phyloP scores from a whole-genome alignment of 2,329 filamentous ascomycete species.

The Didymosphaeria variabile region DNA sequence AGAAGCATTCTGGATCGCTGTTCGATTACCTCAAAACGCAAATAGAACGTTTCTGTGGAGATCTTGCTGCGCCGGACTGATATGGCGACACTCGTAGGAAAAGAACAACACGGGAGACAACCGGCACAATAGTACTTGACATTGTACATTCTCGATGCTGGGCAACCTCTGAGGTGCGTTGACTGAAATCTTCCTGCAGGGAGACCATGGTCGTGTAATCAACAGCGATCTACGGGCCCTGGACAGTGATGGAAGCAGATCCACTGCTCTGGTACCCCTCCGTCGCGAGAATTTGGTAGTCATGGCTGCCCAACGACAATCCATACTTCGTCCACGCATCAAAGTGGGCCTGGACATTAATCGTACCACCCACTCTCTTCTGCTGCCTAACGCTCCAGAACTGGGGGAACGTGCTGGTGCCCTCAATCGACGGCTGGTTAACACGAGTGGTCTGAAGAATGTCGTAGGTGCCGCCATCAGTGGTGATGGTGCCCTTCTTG shows the following conservation, averaged over 20 bases:
- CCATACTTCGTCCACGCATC: constrained; percentile 62
- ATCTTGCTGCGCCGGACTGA: no score
- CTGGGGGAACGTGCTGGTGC: constrained; percentile 64
- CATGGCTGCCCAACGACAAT: constrained; percentile 57
- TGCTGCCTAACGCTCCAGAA: constrained; percentile 62
- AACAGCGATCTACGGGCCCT: constrained; percentile 6
- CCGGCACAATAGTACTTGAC: not conserved
- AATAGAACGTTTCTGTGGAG: no score
- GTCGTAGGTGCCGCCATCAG: constrained; percentile 63
- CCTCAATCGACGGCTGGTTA: constrained; percentile 64
- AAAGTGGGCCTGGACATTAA: constrained; percentile 62
- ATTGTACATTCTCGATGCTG: not conserved
- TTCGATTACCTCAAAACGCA: no score
- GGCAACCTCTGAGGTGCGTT: not conserved
- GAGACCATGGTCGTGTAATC: no score
- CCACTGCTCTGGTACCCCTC: constrained; percentile 64
- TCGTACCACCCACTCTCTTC: constrained; percentile 61
- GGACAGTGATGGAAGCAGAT: constrained; percentile 58
- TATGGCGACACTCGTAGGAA: no score
- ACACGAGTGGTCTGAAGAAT: constrained; percentile 60
- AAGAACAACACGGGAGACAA: not conserved
- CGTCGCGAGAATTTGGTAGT: constrained; percentile 66
- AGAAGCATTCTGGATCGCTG: no score
- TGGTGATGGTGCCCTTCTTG: constrained; percentile 60
- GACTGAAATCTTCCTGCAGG: not conserved